A percentile compares a stretch with the other conserved stretches of the same genome.
Conservation (phyloP, 176 grass and related monocot species). For the Musa beccarii region DNA sequence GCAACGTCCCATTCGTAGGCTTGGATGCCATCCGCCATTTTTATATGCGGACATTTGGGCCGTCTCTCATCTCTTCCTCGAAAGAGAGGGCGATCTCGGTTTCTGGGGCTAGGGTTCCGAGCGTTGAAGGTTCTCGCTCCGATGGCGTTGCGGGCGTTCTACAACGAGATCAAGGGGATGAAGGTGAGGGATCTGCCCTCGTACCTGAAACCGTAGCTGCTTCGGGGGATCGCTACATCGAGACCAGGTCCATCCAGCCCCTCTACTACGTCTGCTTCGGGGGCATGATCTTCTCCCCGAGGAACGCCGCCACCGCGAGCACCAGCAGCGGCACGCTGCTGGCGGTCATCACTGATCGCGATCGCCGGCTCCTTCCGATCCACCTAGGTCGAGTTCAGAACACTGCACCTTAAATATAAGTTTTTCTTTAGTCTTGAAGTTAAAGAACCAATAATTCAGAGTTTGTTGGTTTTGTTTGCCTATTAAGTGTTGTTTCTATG, state of each 20-base stretch:
- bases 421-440: too few species aligned
- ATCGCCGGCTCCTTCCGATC: neutral
- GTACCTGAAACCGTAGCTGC: conserved; percentile 57
- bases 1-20: too few species aligned
- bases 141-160: conserved; percentile 71
- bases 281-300: conserved; percentile 62
- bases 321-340: conserved; percentile 37
- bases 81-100: too few species aligned
- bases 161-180: conserved; percentile 63
- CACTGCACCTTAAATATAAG: neutral
- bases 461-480: too few species aligned
- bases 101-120: neutral
- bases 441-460: too few species aligned
- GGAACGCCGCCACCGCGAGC: conserved; percentile 69
- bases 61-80: too few species aligned
- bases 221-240: conserved; percentile 77
- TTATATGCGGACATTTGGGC: too few species aligned
- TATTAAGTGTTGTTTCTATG: too few species aligned
- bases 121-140: neutral
- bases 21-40: too few species aligned
- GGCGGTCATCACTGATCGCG: conserved; percentile 41
- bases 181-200: conserved; percentile 66
- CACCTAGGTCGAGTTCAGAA: conserved; percentile 3
- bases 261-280: conserved; percentile 74
- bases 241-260: conserved; percentile 50